Evolutionary conservation across 139 green algal species (phyloP).

Genomic region (Micromonas pusilla): DNA sequence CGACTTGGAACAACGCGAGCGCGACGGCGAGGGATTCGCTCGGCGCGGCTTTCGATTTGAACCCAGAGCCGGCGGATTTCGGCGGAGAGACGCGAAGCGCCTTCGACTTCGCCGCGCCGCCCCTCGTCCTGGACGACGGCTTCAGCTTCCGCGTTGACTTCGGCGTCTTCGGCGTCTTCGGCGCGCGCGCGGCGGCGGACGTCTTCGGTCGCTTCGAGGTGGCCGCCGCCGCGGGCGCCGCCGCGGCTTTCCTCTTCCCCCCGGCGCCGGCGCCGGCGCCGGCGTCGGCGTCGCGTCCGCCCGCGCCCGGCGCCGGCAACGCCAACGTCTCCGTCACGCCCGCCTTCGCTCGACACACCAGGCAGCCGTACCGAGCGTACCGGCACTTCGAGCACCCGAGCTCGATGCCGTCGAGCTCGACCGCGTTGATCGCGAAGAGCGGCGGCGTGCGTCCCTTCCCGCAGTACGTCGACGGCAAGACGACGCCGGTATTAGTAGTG

Average conservation of each 20-base stretch:
- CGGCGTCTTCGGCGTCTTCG: too few species aligned
- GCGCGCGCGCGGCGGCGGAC: too few species aligned
- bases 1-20: background rate
- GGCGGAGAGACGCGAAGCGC: too few species aligned
- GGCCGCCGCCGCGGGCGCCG: too few species aligned
- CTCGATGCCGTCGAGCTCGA: background rate
- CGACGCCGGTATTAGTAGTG: too few species aligned
- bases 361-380: slow-evolving; percentile 2
- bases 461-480: too few species aligned
- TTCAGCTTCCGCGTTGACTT: too few species aligned
- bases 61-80: too few species aligned
- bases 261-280: background rate
- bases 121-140: too few species aligned
- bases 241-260: background rate
- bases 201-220: too few species aligned
- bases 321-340: background rate
- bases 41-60: background rate
- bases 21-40: background rate
- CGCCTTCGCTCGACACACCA: background rate
- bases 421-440: background rate
- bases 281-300: too few species aligned
- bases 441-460: too few species aligned
- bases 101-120: background rate
- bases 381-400: slow-evolving; percentile 20
- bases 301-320: background rate